Conservation (phyloP, 2,329 filamentous ascomycete genomes). For the Colletotrichum ledebouriae region DNA sequence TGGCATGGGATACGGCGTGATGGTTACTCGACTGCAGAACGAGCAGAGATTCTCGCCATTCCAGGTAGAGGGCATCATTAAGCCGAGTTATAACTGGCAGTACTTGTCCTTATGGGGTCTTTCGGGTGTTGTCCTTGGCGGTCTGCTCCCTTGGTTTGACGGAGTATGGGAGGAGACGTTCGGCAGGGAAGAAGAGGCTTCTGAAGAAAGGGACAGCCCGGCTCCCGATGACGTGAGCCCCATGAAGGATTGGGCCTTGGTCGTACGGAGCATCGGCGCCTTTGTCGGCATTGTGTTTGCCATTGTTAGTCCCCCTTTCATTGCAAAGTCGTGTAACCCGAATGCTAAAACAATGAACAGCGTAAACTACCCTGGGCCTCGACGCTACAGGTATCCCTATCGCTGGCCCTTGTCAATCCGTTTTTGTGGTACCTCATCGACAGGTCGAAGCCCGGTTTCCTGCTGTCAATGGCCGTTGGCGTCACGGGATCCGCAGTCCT, state of each 20-base stretch:
- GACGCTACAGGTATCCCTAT: conserved; percentile 91
- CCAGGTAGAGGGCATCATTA: conserved; percentile 63
- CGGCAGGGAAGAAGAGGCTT: conserved; percentile 52
- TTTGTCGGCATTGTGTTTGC: conserved; percentile 74
- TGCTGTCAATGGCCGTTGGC: conserved; percentile 82
- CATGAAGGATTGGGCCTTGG: conserved; percentile 79
- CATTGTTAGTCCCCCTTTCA: conserved; percentile 74
- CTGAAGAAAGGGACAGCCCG: conserved; percentile 45
- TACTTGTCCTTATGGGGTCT: conserved; percentile 88
- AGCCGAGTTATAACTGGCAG: conserved; percentile 64
- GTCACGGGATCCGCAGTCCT: conserved; percentile 80
- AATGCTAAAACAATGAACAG: conserved; percentile 57
- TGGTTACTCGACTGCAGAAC: conserved; percentile 85
- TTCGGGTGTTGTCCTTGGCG: conserved; percentile 82
- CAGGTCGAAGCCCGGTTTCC: conserved; percentile 85
- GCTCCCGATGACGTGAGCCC: conserved; percentile 52
- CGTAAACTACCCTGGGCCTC: conserved; percentile 94
- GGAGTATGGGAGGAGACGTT: conserved; percentile 74
- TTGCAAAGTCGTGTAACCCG: not conserved
- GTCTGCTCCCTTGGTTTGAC: conserved; percentile 87
- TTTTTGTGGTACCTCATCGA: conserved; percentile 97
- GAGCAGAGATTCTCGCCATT: conserved; percentile 74
- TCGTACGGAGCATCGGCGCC: conserved; percentile 69
- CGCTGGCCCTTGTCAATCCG: conserved; percentile 90
- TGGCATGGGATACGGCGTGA: conserved; percentile 84